These are phyloP conservation scores for Termitomyces sp. DNA, from an alignment of 768 basidiomycete genomes.

Conservation along the genomic window DNA sequence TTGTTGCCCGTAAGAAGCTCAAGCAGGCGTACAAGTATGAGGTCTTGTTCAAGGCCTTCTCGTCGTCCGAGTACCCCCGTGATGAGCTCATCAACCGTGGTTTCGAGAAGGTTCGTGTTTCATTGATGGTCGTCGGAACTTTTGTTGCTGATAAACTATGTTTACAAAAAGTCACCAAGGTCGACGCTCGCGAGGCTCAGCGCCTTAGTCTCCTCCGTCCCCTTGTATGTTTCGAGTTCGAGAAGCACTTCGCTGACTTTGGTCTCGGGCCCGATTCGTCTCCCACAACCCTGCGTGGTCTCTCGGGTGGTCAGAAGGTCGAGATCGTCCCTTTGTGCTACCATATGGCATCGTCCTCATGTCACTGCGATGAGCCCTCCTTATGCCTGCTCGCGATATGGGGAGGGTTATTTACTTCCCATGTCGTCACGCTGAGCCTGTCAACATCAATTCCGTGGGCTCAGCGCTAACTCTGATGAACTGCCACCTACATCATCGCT, in stretches of 20 bases:
- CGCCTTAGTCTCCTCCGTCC: slow-evolving; percentile 92
- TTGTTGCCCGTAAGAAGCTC: slow-evolving; percentile 88
- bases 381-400: no score
- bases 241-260: slow-evolving; percentile 99
- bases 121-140: background rate
- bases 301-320: slow-evolving; percentile 98
- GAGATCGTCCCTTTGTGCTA: slow-evolving; percentile 98
- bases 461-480: no score
- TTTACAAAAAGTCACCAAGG: slow-evolving; percentile 86
- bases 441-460: no score
- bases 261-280: slow-evolving; percentile 99
- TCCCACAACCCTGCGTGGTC: slow-evolving; percentile 99
- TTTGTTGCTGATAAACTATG: slow-evolving; percentile 3
- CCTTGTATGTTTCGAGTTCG: slow-evolving; percentile 96
- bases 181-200: slow-evolving; percentile 96
- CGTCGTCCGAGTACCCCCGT: slow-evolving; percentile 97
- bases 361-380: slow-evolving; percentile 96
- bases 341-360: slow-evolving; percentile 98
- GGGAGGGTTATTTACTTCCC: no score
- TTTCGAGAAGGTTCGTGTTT: slow-evolving; percentile 74
- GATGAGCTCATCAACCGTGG: slow-evolving; percentile 97
- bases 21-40: slow-evolving; percentile 99
- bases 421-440: no score
- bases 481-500: no score
- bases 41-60: slow-evolving; percentile 90